Conservation (phyloP, 805 yeast genomes). For the Candida glaebosa region DNA sequence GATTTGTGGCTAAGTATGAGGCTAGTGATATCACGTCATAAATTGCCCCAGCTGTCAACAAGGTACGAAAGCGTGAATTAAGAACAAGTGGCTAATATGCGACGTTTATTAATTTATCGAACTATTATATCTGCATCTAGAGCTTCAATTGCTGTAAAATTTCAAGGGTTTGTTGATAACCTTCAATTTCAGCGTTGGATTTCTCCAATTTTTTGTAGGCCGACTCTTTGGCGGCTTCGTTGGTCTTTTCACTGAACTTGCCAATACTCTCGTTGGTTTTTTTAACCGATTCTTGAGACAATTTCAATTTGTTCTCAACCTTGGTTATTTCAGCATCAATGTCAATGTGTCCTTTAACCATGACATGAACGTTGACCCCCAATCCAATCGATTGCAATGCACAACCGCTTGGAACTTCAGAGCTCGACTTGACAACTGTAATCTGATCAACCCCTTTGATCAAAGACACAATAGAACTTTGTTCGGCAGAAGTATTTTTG, state of each 20-base stretch:
- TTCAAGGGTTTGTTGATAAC: constrained; percentile 79
- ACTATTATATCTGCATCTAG: constrained; percentile 11
- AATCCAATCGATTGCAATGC: constrained; percentile 81
- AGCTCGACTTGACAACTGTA: constrained; percentile 51
- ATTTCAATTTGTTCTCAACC: constrained; percentile 71
- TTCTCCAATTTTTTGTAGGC: constrained; percentile 67
- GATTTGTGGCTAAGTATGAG: too few species aligned
- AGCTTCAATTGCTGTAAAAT: constrained; percentile 77
- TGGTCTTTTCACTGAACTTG: constrained; percentile 86
- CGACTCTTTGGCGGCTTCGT: constrained; percentile 72
- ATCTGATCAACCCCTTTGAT: constrained; percentile 86
- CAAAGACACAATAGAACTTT: constrained; percentile 82
- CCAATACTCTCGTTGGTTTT: constrained; percentile 69
- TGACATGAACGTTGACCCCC: constrained; percentile 77
- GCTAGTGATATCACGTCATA: neutral
- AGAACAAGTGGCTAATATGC: too few species aligned
- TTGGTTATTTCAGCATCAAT: constrained; percentile 86
- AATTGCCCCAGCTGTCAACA: too few species aligned
- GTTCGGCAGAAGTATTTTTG: constrained; percentile 63
- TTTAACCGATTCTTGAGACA: constrained; percentile 56
- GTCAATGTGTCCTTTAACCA: constrained; percentile 94
- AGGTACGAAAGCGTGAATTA: too few species aligned
- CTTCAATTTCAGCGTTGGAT: constrained; percentile 82
- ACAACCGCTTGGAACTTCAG: constrained; percentile 82
- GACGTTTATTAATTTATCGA: neutral